Conservation (phyloP, 2,329 filamentous ascomycete species). For the Phyllosticta citriasiana region DNA sequence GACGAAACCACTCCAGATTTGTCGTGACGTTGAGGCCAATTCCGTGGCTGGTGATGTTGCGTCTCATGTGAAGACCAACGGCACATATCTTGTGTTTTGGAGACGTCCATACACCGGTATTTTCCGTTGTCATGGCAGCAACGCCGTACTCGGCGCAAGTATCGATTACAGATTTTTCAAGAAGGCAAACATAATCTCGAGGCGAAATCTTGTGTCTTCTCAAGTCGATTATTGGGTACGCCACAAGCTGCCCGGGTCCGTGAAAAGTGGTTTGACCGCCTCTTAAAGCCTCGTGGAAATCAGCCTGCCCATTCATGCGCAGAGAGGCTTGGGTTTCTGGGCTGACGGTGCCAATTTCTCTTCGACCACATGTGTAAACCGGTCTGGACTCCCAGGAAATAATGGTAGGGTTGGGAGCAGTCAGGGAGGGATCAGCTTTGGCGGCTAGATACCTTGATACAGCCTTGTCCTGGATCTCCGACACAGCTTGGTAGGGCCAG, state of each 20-base stretch:
- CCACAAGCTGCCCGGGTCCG: constrained; percentile 81
- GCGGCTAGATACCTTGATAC: constrained; percentile 5
- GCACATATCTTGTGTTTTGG: constrained; percentile 66
- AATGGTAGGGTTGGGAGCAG: constrained; percentile 47
- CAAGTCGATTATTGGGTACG: constrained; percentile 88
- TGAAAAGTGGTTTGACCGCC: constrained; percentile 94
- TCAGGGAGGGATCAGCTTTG: constrained; percentile 8
- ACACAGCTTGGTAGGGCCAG: constrained; percentile 1
- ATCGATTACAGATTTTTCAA: constrained; percentile 67
- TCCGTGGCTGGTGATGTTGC: constrained; percentile 76
- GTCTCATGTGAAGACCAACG: constrained; percentile 79
- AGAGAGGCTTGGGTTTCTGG: constrained; percentile 34
- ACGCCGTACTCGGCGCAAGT: constrained; percentile 54
- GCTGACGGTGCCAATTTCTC: constrained; percentile 51
- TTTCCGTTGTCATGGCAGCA: constrained; percentile 51
- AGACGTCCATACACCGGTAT: constrained; percentile 72
- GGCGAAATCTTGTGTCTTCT: constrained; percentile 58
- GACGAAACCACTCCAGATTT: constrained; percentile 52
- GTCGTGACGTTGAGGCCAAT: constrained; percentile 69
- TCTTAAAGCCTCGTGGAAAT: constrained; percentile 62
- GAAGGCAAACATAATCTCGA: constrained; percentile 63
- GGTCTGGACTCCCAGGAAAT: constrained; percentile 75
- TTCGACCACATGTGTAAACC: constrained; percentile 82
- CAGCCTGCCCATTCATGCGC: constrained; percentile 37
- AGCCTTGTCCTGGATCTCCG: constrained; percentile 5